These are phyloP conservation scores for Zostera marina DNA, from an alignment of 116 monocot genomes.

Conservation along the genomic window DNA sequence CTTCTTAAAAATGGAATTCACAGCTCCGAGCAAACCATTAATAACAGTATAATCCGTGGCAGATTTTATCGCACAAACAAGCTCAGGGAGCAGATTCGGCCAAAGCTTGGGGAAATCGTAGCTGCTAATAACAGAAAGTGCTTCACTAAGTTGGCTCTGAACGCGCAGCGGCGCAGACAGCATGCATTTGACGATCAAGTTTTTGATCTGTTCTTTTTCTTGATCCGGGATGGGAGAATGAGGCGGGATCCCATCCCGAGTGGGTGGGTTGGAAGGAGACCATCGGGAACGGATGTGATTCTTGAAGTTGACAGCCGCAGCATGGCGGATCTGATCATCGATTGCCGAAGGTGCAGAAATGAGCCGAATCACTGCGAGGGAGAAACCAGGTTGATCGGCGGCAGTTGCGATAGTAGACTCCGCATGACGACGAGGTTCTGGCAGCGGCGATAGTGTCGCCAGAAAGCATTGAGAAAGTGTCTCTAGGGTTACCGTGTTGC, in stretches of 20 bases:
- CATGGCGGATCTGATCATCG: conserved; percentile 44
- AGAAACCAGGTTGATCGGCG: conserved; percentile 39
- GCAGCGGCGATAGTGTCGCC: conserved; percentile 49
- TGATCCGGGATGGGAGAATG: conserved; percentile 24
- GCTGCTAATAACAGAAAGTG: conserved; percentile 46
- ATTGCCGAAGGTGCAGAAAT: conserved; percentile 23
- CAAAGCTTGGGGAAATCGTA: conserved; percentile 68
- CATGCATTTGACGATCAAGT: conserved; percentile 45
- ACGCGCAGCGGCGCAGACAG: conserved; percentile 49
- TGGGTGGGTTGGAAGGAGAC: conserved; percentile 12
- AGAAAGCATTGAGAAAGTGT: conserved; percentile 55
- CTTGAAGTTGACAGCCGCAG: conserved; percentile 89
- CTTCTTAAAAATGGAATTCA: conserved; percentile 67
- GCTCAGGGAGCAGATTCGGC: conserved; percentile 66
- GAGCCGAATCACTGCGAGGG: conserved; percentile 67
- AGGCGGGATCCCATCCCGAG: conserved; percentile 13
- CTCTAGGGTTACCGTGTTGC: conserved; percentile 1
- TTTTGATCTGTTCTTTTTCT: conserved; percentile 34
- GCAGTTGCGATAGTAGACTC: conserved; percentile 54
- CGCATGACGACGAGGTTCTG: conserved; percentile 64
- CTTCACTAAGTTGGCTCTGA: conserved; percentile 54
- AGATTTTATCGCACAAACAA: conserved; percentile 43
- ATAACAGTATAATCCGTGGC: conserved; percentile 30
- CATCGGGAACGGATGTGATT: conserved; percentile 70
- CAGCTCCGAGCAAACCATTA: conserved; percentile 58